Percentiles rank a stretch among this genome's conserved stretches.
phyloP scores from a whole-genome alignment of 768 basidiomycete species.

The Phanerochaete carnosa region DNA sequence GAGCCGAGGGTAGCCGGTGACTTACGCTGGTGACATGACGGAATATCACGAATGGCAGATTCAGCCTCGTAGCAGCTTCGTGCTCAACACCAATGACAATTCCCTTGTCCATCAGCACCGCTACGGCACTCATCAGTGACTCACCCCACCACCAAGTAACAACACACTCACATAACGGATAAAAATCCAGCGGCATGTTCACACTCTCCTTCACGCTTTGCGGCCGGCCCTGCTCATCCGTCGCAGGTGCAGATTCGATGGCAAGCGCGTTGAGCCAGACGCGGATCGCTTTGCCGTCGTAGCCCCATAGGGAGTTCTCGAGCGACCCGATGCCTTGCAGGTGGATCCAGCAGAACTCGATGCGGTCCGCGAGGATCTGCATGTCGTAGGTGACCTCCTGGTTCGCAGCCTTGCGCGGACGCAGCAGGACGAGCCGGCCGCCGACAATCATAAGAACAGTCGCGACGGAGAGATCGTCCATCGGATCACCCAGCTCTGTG shows the following conservation, averaged over 20 bases:
- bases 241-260: slow-evolving; percentile 59
- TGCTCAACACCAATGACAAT: slow-evolving; percentile 96
- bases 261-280: slow-evolving; percentile 96
- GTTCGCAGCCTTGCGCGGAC: slow-evolving; percentile 83
- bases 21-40: slow-evolving; percentile 86
- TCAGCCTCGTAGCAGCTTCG: slow-evolving; percentile 71
- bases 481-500: slow-evolving; percentile 89
- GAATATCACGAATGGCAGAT: slow-evolving; percentile 87
- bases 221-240: slow-evolving; percentile 30
- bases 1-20: slow-evolving; percentile 7
- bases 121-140: slow-evolving; percentile 37
- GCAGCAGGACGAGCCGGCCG: slow-evolving; percentile 83
- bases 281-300: slow-evolving; percentile 84
- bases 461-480: slow-evolving; percentile 87
- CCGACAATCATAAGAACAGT: slow-evolving; percentile 96
- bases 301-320: slow-evolving; percentile 98
- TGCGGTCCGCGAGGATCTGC: slow-evolving; percentile 94
- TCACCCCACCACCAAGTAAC: background rate
- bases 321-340: slow-evolving; percentile 87
- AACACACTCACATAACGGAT: slow-evolving; percentile 75
- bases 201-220: slow-evolving; percentile 85
- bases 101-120: slow-evolving; percentile 98
- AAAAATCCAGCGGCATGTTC: slow-evolving; percentile 89
- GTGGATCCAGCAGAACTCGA: slow-evolving; percentile 99
- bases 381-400: slow-evolving; percentile 96